Base-by-base conservation (phyloP, 352 stramenopile species). In the Globisporangium nagaii region DNA sequence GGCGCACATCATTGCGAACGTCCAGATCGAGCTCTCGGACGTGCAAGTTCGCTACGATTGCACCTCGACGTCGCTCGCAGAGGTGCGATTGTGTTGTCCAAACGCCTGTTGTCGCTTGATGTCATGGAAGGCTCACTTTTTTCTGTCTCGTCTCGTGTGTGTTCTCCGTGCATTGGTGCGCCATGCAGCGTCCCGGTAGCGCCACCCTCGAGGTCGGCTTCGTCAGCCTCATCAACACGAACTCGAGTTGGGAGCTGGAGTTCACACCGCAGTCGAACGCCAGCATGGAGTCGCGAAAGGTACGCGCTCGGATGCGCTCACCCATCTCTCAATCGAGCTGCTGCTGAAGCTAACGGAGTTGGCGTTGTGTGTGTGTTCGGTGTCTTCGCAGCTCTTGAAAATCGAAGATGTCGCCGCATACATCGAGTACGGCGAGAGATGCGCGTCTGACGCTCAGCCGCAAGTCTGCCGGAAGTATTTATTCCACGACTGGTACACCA, bases 11-110 rank as follows among this genome's bases (percentile, higher is more conserved):
- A 88, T 95, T 53, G 68, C 77, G 40, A 95, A 95, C 60, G 79
- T 95, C 11, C 83, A 95, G 56, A 88, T 95, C 28, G 85, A 95
- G 51, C 60, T 93, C 22, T 71, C 70, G 34, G 79, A 93, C 53
- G 79, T 95, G 28, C 71, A 92, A 65, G 60, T 95, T 31, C 83
- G 82, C 37, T 95, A 93, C 50, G 83, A 95, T 58, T 95, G 85
- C 61, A 67, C 73, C 22, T 54, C 66, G 15, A 81, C 75, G 53
- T 86, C 79, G 10, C 58, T 75, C 25, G 70, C 77, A n/a, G 71
- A 79, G 77, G 84, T 95, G 20, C 32, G 43, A 28, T 37, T 31
- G 13, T 25, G 8, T 42, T 22, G 8, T 19, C 5, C 2, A n/a
- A 41, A 24, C 3, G 17, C 17, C 1, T 41, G 36, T 12, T 13